Evolutionary conservation across 2,329 filamentous ascomycete species (phyloP).

Genomic region (Fusarium sublunatum): DNA sequence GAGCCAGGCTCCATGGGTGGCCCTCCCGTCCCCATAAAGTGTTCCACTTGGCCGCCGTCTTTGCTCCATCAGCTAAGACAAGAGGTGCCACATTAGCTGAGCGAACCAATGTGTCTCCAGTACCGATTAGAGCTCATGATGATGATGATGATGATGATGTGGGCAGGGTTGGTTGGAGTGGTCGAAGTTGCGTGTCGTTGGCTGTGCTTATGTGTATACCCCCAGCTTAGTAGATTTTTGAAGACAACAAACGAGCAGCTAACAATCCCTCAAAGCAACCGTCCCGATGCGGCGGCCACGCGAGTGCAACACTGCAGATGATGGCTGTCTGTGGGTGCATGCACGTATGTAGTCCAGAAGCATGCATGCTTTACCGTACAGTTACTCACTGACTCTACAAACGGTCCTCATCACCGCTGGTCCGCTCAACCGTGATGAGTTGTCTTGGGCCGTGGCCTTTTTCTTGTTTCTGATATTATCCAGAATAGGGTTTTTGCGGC

Average conservation of each 20-base stretch:
- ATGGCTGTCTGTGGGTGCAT: conserved; percentile 18
- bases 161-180: conserved; percentile 7
- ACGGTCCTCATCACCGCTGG: conserved; percentile 19
- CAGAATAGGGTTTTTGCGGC: background rate
- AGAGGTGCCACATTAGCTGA: conserved; percentile 24
- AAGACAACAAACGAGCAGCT: conserved; percentile 10
- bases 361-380: conserved; percentile 14
- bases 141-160: no score
- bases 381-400: conserved; percentile 15
- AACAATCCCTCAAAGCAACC: conserved; percentile 1
- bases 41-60: conserved; percentile 33
- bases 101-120: conserved; percentile 17
- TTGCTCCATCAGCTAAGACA: conserved; percentile 32
- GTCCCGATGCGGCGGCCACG: conserved; percentile 18
- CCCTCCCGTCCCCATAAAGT: conserved; percentile 31
- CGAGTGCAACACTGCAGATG: conserved; percentile 30
- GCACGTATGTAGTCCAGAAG: conserved; percentile 6
- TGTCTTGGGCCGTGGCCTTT: conserved; percentile 19
- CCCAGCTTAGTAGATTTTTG: background rate
- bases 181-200: background rate
- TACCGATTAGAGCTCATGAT: conserved; percentile 11
- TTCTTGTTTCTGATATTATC: conserved; percentile 24
- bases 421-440: conserved; percentile 26
- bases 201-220: background rate
- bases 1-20: conserved; percentile 26